Conservation (phyloP, 768 basidiomycete species). For the Leccinum boreale region DNA sequence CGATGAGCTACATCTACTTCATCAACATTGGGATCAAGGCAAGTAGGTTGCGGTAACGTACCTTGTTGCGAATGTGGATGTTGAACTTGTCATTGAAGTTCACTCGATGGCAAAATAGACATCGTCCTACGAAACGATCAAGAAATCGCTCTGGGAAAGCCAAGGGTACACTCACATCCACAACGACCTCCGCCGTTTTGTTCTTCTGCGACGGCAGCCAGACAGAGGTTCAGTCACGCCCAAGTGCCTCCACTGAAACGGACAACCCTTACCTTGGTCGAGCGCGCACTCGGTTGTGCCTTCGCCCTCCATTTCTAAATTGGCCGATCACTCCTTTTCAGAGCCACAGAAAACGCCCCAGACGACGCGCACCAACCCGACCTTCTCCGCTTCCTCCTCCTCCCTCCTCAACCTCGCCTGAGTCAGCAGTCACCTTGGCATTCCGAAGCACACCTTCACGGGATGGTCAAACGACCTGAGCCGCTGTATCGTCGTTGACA, state of each 20-base stretch:
- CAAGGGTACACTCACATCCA: constrained; percentile 52
- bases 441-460: no score
- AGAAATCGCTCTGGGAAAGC: neutral
- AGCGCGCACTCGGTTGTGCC: constrained; percentile 38
- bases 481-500: constrained; percentile 56
- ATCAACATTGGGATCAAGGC: constrained; percentile 9
- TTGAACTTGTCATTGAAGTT: constrained; percentile 90
- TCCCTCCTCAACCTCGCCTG: constrained; percentile 61
- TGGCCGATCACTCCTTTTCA: constrained; percentile 20
- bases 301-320: constrained; percentile 63
- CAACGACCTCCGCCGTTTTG: constrained; percentile 40
- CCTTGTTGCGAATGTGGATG: constrained; percentile 82
- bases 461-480: constrained; percentile 47
- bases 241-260: constrained; percentile 3
- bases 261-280: constrained; percentile 49
- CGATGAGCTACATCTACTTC: constrained; percentile 60
- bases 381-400: constrained; percentile 69
- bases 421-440: constrained; percentile 65
- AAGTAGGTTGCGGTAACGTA: constrained; percentile 32
- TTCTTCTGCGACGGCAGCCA: constrained; percentile 36
- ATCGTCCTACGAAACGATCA: constrained; percentile 45
- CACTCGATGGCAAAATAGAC: constrained; percentile 80
- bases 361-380: constrained; percentile 54
- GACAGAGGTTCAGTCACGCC: constrained; percentile 22
- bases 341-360: neutral